Conservation (phyloP, 2,329 filamentous ascomycete species). For the Pyrenophora graminea region DNA sequence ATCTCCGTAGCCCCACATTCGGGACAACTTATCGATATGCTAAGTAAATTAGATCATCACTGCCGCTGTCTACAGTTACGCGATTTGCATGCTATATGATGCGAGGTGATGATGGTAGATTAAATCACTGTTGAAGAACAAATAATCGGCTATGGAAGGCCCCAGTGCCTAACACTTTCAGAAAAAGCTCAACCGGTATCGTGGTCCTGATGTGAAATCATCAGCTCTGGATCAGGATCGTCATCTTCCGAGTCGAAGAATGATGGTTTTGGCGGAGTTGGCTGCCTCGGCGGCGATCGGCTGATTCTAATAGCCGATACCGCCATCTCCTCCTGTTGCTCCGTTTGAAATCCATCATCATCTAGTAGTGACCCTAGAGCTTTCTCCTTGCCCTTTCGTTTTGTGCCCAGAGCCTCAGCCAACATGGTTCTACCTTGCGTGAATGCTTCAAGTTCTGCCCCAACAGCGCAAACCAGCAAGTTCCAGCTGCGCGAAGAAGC, state of each 20-base stretch:
- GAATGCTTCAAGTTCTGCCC: slow-evolving; percentile 73
- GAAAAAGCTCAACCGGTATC: slow-evolving; percentile 37
- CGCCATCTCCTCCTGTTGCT: slow-evolving; percentile 34
- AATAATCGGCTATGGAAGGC: background rate
- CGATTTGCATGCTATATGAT: too few species aligned
- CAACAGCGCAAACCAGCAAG: slow-evolving; percentile 73
- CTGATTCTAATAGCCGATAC: slow-evolving; percentile 38
- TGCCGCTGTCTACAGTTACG: too few species aligned
- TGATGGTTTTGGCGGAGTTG: slow-evolving; percentile 32
- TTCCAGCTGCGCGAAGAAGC: slow-evolving; percentile 72
- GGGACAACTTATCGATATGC: slow-evolving; percentile 10
- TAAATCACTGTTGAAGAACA: background rate
- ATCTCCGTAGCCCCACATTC: slow-evolving; percentile 10
- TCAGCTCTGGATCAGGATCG: slow-evolving; percentile 53
- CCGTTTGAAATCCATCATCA: slow-evolving; percentile 20
- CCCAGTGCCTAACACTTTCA: background rate
- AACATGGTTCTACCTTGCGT: slow-evolving; percentile 64
- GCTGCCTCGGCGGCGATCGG: slow-evolving; percentile 33
- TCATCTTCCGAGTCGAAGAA: slow-evolving; percentile 50
- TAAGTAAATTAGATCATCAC: too few species aligned
- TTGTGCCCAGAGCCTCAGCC: slow-evolving; percentile 43
- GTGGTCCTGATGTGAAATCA: slow-evolving; percentile 54
- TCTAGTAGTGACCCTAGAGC: slow-evolving; percentile 25
- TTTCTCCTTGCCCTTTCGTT: slow-evolving; percentile 36
- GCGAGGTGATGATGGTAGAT: background rate